Evolutionary conservation across 179 eudicot species (phyloP).

Genomic region (Actinidia chinensis): DNA sequence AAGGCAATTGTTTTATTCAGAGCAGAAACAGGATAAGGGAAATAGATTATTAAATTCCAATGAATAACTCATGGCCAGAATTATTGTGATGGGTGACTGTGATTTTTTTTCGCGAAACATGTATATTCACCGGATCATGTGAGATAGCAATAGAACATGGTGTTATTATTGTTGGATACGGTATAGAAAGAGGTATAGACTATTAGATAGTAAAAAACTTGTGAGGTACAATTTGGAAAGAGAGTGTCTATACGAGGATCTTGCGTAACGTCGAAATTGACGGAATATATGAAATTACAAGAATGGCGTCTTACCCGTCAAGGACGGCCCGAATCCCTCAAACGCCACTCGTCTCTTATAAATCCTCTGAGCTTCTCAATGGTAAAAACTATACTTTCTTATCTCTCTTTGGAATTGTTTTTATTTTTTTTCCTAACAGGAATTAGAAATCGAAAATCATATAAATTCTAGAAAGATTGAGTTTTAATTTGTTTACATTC

Average conservation of each 20-base stretch:
- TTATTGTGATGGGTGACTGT: no score
- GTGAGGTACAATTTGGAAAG: slow-evolving; percentile 43
- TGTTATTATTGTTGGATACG: slow-evolving; percentile 43
- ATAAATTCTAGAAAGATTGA: not conserved
- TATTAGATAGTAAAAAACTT: slow-evolving; percentile 50
- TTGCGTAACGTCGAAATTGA: slow-evolving; percentile 44
- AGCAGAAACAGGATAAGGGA: no score
- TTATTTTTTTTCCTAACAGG: no score
- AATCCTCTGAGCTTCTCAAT: slow-evolving; percentile 47
- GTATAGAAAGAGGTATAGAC: slow-evolving; percentile 35
- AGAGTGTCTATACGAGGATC: slow-evolving; percentile 52
- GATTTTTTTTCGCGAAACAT: no score
- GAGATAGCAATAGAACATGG: slow-evolving; percentile 42
- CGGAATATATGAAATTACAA: slow-evolving; percentile 59
- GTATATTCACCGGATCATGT: slow-evolving; percentile 38
- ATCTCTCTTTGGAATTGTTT: not conserved
- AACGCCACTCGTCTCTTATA: slow-evolving; percentile 61
- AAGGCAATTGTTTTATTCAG: no score
- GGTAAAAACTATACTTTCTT: slow-evolving; percentile 28
- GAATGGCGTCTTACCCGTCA: slow-evolving; percentile 54
- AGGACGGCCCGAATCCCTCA: slow-evolving; percentile 58
- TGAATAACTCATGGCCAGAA: slow-evolving; percentile 36
- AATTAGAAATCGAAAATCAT: not conserved
- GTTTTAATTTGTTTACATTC: not conserved
- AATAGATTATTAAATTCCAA: no score